Evolutionary conservation across 345 rosid species (phyloP).

Genomic region (Pistacia integerrima): DNA sequence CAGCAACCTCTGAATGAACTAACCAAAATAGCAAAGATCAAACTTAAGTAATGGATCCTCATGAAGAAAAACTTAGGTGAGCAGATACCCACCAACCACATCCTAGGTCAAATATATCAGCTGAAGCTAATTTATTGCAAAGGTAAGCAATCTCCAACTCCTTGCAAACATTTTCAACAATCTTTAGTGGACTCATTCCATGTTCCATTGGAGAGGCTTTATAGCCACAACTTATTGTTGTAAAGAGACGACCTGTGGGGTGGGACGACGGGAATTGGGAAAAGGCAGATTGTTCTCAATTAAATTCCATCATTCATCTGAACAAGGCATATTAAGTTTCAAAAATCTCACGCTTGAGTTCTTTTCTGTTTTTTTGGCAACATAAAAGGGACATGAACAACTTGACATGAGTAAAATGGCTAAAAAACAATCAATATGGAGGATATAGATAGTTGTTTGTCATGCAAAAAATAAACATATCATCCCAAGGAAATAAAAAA

Average conservation of each 20-base stretch:
- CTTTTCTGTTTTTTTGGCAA: neutral
- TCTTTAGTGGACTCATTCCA: neutral
- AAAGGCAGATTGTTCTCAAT: neutral
- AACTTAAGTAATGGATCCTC: neutral
- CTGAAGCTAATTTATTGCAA: neutral
- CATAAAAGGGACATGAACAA: neutral
- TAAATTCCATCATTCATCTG: neutral
- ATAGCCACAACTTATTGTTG: neutral
- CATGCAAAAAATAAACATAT: slow-evolving; percentile 2
- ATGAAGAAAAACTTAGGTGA: neutral
- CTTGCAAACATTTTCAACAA: neutral
- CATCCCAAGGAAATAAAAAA: slow-evolving; percentile 1
- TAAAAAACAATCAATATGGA: neutral
- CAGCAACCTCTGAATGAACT: neutral
- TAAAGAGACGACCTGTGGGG: neutral
- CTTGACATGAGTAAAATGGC: neutral
- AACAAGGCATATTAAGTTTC: neutral
- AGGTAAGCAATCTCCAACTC: too few species aligned
- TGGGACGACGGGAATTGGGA: neutral
- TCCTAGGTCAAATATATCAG: neutral
- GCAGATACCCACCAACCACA: slow-evolving; percentile 6
- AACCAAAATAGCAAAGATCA: neutral
- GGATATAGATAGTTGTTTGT: neutral
- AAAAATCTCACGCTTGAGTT: neutral
- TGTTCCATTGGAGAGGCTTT: neutral